Evolutionary conservation across 345 rosid species (phyloP).

Genomic region (Dovyalis caffra): DNA sequence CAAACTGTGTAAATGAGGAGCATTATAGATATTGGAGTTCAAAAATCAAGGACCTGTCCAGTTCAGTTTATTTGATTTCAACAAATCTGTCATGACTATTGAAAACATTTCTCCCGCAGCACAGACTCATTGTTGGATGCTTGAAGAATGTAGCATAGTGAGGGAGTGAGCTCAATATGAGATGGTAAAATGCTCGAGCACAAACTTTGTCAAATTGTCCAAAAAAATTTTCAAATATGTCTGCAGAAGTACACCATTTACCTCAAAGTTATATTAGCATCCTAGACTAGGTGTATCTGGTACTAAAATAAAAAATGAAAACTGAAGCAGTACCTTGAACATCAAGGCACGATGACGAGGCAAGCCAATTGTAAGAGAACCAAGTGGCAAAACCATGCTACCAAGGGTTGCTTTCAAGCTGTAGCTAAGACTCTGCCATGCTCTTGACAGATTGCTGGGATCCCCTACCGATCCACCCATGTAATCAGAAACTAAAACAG

Average conservation of each 20-base stretch:
- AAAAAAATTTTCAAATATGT: not conserved
- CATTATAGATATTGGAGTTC: not conserved
- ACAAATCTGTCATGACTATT: not conserved
- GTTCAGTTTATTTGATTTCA: not conserved
- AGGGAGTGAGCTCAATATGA: not conserved
- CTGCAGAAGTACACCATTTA: not conserved
- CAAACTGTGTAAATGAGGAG: not conserved
- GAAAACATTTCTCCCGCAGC: not conserved
- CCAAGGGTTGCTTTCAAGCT: constrained; percentile 71
- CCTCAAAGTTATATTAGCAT: not conserved
- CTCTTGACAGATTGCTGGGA: constrained; percentile 67
- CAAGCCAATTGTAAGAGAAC: constrained; percentile 86
- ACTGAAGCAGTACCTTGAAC: constrained; percentile 63
- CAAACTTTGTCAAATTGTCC: not conserved
- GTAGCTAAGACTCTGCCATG: constrained; percentile 73
- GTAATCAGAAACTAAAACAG: constrained; percentile 74
- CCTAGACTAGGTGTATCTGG: not conserved
- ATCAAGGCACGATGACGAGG: constrained; percentile 96
- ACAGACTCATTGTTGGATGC: not conserved
- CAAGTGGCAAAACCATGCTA: constrained; percentile 89
- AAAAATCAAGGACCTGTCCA: not conserved
- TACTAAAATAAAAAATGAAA: not conserved
- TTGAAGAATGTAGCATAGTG: not conserved
- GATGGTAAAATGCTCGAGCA: not conserved
- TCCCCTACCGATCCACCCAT: constrained; percentile 93